Base-by-base conservation (phyloP, 352 stramenopile species). In the Phytopythium litorale region DNA sequence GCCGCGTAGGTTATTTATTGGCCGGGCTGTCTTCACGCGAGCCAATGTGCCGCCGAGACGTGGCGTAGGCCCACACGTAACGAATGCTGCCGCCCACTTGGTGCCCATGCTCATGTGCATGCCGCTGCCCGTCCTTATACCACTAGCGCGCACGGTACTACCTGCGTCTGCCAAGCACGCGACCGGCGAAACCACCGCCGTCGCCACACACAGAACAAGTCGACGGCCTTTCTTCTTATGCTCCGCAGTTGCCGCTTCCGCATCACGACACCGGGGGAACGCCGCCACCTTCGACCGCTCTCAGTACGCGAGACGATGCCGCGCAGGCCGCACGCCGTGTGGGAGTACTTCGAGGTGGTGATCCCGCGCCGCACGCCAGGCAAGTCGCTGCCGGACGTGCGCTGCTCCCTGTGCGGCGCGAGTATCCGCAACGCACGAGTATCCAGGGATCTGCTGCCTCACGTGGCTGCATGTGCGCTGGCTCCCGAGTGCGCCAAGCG, bases 271-370 rank as follows among this genome's bases (percentile, higher is more conserved):
- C 28, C 28, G 35, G 35, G 35, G 35, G 16, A 38, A 16, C 35
- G 8, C 8, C 45, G 2, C 30, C 45, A 7, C 8, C 50, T 45
- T n/a, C 38, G 38, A 45, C 13, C 16, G 15, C 15, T 25, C 1
- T 18, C 18, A 28, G 30, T 45, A 3, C 16, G 16, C 38, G 38
- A 45, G 38, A n/a, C 51, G 21, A 56, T 56, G 51, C 51, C 51
- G 30, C 51, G 51, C 51, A 56, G 33, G 51, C 51, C 51, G 15
- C 51, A 56, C 51, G 51, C 51, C 51, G 51, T 40, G 51, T 56
- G 51, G 51, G 30, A 56, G 30, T 56, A 43, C 51, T 56, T 56
- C 9, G 51, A 56, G 18, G 32, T 45, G 16, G 51, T 56, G 30
- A 32, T 25, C 13, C 51, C 51, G 30, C 30, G 51, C 28, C 30